These are phyloP conservation scores for Coemansia sp. DNA, from an alignment of 192 early-diverging fungal genomes.

Conservation along the genomic window DNA sequence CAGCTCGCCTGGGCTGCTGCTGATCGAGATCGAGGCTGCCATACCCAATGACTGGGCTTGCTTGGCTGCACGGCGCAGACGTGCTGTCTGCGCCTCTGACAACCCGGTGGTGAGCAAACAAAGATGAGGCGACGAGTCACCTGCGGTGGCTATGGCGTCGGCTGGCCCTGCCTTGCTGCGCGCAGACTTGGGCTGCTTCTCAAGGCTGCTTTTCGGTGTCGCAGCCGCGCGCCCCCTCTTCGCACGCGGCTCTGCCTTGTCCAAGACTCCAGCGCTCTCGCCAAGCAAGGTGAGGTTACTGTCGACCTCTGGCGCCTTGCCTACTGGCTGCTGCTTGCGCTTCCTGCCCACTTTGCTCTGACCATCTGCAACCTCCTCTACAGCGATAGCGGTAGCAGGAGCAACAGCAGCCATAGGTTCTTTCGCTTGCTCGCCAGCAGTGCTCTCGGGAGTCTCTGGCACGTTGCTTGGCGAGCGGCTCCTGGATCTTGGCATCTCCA, in stretches of 20 bases:
- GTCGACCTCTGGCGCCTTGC: background rate
- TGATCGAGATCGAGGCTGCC: background rate
- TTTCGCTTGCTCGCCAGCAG: background rate
- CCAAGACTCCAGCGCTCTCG: background rate
- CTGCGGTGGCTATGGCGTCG: background rate
- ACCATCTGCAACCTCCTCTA: background rate
- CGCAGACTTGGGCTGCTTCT: background rate
- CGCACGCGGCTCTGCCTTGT: background rate
- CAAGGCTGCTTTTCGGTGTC: background rate
- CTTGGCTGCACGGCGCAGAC: constrained; percentile 18
- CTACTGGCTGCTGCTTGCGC: background rate
- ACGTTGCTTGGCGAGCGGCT: background rate
- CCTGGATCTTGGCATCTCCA: background rate
- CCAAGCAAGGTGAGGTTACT: background rate
- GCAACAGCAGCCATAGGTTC: background rate
- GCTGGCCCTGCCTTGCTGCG: background rate
- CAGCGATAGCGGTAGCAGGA: background rate
- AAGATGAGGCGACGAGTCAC: background rate
- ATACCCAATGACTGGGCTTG: background rate
- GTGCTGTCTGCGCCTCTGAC: constrained; percentile 16
- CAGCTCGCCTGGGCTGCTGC: constrained; percentile 4
- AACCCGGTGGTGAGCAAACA: constrained; percentile 27
- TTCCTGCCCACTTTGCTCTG: background rate
- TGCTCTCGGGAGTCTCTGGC: background rate
- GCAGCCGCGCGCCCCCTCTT: background rate